Conservation (phyloP, 192 early-diverging fungal genomes). For the Obelidium mucronatum region DNA sequence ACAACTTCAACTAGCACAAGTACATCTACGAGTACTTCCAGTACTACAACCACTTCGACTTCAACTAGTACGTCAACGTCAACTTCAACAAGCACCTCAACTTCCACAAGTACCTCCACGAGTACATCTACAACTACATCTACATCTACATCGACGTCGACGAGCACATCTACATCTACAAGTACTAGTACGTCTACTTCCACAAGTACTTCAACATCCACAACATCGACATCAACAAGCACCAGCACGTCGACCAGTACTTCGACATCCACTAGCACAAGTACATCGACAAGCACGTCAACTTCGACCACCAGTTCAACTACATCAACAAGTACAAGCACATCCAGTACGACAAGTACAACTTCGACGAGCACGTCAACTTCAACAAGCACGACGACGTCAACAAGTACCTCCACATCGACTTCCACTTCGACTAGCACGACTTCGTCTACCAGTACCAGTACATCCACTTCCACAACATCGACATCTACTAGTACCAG, state of each 20-base stretch:
- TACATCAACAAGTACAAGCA: not conserved
- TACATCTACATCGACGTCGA: too few species aligned
- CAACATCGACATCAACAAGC: slow-evolving; percentile 7
- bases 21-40: slow-evolving; percentile 5
- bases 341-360: slow-evolving; percentile 44
- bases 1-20: not conserved
- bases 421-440: not conserved
- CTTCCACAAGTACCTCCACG: not conserved
- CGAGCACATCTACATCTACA: not conserved
- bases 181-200: not conserved
- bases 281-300: not conserved
- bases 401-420: not conserved
- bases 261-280: not conserved
- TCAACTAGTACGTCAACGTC: not conserved
- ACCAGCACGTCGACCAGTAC: not conserved
- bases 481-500: not conserved
- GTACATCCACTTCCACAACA: not conserved
- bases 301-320: not conserved
- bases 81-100: not conserved
- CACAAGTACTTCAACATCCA: not conserved
- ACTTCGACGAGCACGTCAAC: not conserved
- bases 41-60: not conserved
- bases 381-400: not conserved
- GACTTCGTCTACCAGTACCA: slow-evolving; percentile 54
- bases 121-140: slow-evolving; percentile 10